These are phyloP conservation scores for Brassica cretica DNA, from an alignment of 345 rosid species.

Conservation along the genomic window DNA sequence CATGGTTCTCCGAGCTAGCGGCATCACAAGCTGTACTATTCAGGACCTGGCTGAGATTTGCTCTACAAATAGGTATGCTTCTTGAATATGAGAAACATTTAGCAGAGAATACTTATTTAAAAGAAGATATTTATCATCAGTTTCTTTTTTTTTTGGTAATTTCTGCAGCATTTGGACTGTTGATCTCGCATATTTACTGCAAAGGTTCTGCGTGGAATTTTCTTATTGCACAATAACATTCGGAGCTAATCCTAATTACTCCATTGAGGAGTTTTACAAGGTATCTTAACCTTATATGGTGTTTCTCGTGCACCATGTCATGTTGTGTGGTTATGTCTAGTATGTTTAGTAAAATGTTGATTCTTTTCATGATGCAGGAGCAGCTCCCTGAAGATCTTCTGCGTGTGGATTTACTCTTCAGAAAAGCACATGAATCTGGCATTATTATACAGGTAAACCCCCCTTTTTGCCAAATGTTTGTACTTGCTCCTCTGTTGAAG, in stretches of 20 bases:
- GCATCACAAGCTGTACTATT: constrained; percentile 56
- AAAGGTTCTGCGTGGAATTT: constrained; percentile 69
- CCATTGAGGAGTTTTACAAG: constrained; percentile 85
- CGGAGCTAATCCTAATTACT: constrained; percentile 89
- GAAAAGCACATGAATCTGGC: constrained; percentile 69
- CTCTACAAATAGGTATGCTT: constrained; percentile 68
- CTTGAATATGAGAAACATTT: too few relatives aligned
- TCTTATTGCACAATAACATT: constrained; percentile 82
- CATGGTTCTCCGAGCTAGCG: constrained; percentile 79
- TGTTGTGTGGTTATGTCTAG: too few relatives aligned
- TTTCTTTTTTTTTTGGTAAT: constrained; percentile 26
- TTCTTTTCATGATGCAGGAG: constrained; percentile 51
- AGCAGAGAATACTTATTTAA: too few relatives aligned
- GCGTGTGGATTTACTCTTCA: constrained; percentile 81
- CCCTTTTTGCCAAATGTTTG: not conserved
- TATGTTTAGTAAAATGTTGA: too few relatives aligned
- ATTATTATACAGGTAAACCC: constrained; percentile 65
- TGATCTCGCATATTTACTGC: constrained; percentile 81
- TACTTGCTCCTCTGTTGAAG: not conserved
- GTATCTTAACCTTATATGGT: constrained; percentile 40
- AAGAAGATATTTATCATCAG: not conserved
- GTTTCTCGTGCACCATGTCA: too few relatives aligned
- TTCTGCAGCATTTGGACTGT: constrained; percentile 89
- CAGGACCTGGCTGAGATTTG: constrained; percentile 66
- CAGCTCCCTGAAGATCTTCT: constrained; percentile 81